Conservation (phyloP, 371 early-diverging fungal species). For the Mortierella sp. region DNA sequence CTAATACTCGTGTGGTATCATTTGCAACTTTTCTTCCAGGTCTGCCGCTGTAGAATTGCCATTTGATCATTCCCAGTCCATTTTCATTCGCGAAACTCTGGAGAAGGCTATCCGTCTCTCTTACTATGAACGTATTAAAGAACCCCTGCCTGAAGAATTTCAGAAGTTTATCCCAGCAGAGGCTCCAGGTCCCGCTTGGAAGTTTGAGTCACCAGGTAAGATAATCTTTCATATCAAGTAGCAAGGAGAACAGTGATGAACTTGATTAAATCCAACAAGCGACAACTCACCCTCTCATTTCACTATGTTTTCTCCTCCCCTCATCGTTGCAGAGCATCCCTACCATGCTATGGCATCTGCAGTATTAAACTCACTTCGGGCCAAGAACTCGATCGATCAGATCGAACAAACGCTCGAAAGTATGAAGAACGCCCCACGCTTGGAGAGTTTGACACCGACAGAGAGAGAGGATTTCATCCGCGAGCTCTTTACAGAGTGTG, state of each 20-base stretch:
- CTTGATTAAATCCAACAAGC: too few relatives aligned
- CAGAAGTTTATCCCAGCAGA: constrained; percentile 68
- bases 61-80: constrained; percentile 61
- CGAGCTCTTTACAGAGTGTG: constrained; percentile 83
- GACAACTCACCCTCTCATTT: not conserved
- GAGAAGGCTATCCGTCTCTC: constrained; percentile 84
- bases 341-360: constrained; percentile 70
- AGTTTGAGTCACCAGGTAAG: constrained; percentile 66
- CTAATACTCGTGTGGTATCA: too few relatives aligned
- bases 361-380: constrained; percentile 69
- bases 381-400: constrained; percentile 75
- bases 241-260: too few relatives aligned
- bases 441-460: constrained; percentile 51
- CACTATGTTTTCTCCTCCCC: not conserved
- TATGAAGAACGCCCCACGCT: constrained; percentile 56
- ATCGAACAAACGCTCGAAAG: constrained; percentile 63
- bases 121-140: constrained; percentile 90
- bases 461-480: constrained; percentile 66
- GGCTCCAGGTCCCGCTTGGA: constrained; percentile 79
- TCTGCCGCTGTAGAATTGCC: constrained; percentile 60
- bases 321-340: constrained; percentile 51
- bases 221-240: not conserved
- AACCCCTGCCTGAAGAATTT: constrained; percentile 78
- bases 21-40: constrained; percentile 44
- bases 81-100: constrained; percentile 87